Evolutionary conservation across 495 filamentous ascomycete genomes (phyloP).

Genomic region (Cercophora samala): DNA sequence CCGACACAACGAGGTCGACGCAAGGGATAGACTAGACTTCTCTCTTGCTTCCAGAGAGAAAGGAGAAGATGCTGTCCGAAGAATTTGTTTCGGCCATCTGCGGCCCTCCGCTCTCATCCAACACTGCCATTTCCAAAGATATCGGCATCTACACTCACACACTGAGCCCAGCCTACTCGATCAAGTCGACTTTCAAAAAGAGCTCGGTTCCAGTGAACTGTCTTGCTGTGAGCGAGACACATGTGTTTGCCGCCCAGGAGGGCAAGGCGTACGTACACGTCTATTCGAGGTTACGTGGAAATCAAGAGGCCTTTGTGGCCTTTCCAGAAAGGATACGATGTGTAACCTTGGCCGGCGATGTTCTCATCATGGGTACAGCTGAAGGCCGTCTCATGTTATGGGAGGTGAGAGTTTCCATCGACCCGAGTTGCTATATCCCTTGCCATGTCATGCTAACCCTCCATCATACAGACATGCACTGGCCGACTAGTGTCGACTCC

Average conservation of each 20-base stretch:
- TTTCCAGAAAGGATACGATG: slow-evolving; percentile 83
- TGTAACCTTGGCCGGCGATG: slow-evolving; percentile 59
- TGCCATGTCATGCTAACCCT: slow-evolving; percentile 1
- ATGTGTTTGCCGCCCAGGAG: slow-evolving; percentile 85
- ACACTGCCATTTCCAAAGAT: slow-evolving; percentile 66
- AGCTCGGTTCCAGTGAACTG: slow-evolving; percentile 75
- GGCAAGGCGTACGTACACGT: slow-evolving; percentile 92
- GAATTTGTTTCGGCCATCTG: slow-evolving; percentile 73
- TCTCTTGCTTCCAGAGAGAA: background rate
- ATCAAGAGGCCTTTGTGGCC: slow-evolving; percentile 79
- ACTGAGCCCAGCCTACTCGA: slow-evolving; percentile 66
- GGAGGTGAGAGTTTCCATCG: slow-evolving; percentile 61
- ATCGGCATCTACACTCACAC: slow-evolving; percentile 82
- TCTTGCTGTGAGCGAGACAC: slow-evolving; percentile 74
- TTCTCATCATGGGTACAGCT: slow-evolving; percentile 79
- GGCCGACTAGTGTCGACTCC: slow-evolving; percentile 86
- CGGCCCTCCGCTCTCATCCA: slow-evolving; percentile 59
- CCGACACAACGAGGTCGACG: background rate
- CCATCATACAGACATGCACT: slow-evolving; percentile 61
- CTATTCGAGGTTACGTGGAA: slow-evolving; percentile 76
- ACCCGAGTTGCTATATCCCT: background rate
- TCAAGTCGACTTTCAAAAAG: slow-evolving; percentile 84
- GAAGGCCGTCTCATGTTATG: slow-evolving; percentile 84
- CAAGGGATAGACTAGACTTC: slow-evolving; percentile 4
- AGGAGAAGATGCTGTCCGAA: slow-evolving; percentile 67